Conservation (phyloP, 495 filamentous ascomycete genomes). For the Hypomontagnella monticulosa region DNA sequence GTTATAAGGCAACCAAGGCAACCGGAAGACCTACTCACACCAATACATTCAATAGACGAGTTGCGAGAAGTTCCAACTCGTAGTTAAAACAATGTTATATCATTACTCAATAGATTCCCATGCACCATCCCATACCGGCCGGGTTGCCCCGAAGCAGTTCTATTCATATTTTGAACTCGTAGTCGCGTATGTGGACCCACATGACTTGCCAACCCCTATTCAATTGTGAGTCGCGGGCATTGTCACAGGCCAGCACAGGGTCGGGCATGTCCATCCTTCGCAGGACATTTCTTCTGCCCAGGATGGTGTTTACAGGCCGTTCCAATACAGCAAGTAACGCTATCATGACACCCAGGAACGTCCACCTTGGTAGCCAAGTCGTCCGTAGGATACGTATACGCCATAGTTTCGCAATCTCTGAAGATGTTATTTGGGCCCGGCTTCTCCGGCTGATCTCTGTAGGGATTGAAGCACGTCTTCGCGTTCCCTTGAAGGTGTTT, state of each 20-base stretch:
- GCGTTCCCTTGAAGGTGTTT: conserved; percentile 22
- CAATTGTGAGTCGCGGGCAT: too few species aligned
- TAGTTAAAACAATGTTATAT: conserved; percentile 12
- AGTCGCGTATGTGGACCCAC: too few species aligned
- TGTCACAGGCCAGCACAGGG: neutral
- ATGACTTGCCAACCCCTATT: too few species aligned
- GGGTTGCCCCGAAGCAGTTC: neutral
- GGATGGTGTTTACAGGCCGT: conserved; percentile 38
- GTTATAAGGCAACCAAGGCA: conserved; percentile 17
- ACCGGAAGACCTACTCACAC: conserved; percentile 3
- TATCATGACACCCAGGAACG: conserved; percentile 32
- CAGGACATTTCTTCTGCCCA: conserved; percentile 33
- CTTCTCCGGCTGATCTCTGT: conserved; percentile 17
- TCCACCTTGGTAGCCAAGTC: conserved; percentile 31
- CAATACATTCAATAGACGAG: conserved; percentile 27
- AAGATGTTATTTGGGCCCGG: conserved; percentile 27
- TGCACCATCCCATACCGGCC: neutral
- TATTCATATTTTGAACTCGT: neutral
- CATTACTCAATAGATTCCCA: conserved; percentile 1
- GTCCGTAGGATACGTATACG: conserved; percentile 41
- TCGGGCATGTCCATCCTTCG: conserved; percentile 6
- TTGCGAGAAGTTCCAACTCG: conserved; percentile 16
- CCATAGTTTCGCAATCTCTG: conserved; percentile 23
- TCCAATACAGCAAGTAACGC: conserved; percentile 34
- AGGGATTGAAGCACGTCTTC: conserved; percentile 38